Conservation (phyloP, 306 rosid genomes). For the Prunus padus region DNA sequence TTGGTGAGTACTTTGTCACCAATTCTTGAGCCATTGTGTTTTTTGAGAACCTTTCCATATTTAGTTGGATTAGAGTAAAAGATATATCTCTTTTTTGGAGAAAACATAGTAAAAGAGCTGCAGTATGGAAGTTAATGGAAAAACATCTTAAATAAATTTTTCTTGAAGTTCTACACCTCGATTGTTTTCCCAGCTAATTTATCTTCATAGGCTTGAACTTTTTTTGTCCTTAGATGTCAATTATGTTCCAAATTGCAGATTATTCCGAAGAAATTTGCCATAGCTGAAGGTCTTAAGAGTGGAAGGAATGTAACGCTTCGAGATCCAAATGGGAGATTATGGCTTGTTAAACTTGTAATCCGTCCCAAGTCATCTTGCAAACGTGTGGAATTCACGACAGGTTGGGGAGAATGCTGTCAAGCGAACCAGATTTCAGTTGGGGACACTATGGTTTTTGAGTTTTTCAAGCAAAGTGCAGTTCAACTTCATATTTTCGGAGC, state of each 20-base stretch:
- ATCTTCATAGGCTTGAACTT: no score
- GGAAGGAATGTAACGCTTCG: neutral
- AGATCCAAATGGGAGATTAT: neutral
- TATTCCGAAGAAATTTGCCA: neutral
- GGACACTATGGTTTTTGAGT: neutral
- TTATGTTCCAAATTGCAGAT: neutral
- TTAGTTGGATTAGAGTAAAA: neutral
- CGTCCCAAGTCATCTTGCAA: neutral
- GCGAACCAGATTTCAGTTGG: neutral
- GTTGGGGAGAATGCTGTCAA: neutral
- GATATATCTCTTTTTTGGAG: neutral
- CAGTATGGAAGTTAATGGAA: no score
- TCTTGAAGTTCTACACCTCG: neutral
- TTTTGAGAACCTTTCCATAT: neutral
- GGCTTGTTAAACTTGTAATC: neutral
- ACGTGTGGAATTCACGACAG: neutral
- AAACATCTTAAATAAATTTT: neutral
- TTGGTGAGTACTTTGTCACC: constrained; percentile 2
- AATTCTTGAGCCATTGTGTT: neutral
- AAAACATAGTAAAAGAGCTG: no score
- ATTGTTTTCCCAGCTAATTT: neutral
- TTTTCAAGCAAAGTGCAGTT: neutral
- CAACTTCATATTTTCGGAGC: neutral
- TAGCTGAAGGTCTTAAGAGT: neutral
- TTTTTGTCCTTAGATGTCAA: neutral